These are phyloP conservation scores for Aureobasidium sp. DNA, from an alignment of 2,329 filamentous ascomycete genomes.

Conservation along the genomic window DNA sequence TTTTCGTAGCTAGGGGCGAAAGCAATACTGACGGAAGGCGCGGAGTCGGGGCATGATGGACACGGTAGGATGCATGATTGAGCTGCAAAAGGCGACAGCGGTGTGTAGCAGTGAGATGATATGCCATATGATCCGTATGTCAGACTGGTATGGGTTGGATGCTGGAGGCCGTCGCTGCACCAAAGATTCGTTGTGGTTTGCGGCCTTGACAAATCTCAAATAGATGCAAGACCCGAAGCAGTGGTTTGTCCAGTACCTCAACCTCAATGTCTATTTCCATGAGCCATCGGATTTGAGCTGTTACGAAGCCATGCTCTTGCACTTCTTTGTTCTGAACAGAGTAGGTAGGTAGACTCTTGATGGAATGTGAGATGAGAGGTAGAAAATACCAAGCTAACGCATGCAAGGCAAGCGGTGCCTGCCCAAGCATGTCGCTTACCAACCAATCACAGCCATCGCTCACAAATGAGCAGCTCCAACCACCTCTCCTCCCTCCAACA, in stretches of 20 bases:
- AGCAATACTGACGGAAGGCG: background rate
- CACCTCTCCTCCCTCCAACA: constrained; percentile 10
- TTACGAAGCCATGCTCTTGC: background rate
- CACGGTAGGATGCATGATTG: constrained; percentile 15
- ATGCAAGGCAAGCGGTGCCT: constrained; percentile 9
- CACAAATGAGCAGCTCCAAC: constrained; percentile 14
- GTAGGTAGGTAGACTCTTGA: background rate
- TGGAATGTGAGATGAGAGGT: constrained; percentile 15
- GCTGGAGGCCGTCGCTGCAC: constrained; percentile 14
- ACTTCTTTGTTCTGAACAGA: constrained; percentile 14
- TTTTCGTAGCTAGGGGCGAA: constrained; percentile 9
- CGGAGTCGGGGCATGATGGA: constrained; percentile 3
- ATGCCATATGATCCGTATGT: constrained; percentile 1
- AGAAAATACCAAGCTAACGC: constrained; percentile 3
- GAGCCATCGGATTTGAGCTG: background rate
- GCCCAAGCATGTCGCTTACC: constrained; percentile 7
- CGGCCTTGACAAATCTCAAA: constrained; percentile 10
- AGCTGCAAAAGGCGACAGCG: constrained; percentile 12
- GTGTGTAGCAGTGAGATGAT: constrained; percentile 14
- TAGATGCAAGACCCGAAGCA: background rate
- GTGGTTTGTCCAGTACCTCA: background rate
- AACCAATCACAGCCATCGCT: constrained; percentile 3
- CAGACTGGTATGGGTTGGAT: constrained; percentile 14
- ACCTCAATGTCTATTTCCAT: background rate
- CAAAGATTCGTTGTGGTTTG: constrained; percentile 5